Conservation (phyloP, 2,329 filamentous ascomycete genomes). For the Immersiporthe knoxdaviesiana region DNA sequence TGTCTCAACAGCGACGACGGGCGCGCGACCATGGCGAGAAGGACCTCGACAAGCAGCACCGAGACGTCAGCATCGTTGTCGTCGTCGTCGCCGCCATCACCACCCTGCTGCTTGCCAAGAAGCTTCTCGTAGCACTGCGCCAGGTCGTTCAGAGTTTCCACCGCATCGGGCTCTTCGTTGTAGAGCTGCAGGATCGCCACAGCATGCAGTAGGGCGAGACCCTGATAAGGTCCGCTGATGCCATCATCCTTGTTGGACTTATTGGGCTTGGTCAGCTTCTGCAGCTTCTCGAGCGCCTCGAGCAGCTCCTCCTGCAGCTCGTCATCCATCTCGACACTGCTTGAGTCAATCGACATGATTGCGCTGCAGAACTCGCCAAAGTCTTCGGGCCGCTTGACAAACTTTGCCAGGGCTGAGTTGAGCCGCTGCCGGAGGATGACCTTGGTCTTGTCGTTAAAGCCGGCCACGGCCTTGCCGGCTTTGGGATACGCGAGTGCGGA, state of each 20-base stretch:
- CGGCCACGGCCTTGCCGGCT: slow-evolving; percentile 45
- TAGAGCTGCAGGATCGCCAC: slow-evolving; percentile 87
- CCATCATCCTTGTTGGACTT: slow-evolving; percentile 39
- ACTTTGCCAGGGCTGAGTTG: slow-evolving; percentile 60
- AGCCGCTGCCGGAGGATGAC: slow-evolving; percentile 61
- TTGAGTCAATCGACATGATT: slow-evolving; percentile 55
- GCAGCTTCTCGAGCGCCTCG: slow-evolving; percentile 56
- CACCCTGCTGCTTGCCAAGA: slow-evolving; percentile 56
- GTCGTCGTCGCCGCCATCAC: no score
- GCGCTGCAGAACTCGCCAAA: slow-evolving; percentile 58
- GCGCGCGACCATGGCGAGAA: slow-evolving; percentile 87
- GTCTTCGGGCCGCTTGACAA: slow-evolving; percentile 58
- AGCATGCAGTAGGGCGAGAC: slow-evolving; percentile 79
- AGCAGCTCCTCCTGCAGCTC: slow-evolving; percentile 57
- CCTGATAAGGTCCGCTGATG: slow-evolving; percentile 54
- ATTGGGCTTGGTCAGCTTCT: slow-evolving; percentile 53
- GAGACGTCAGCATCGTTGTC: slow-evolving; percentile 61
- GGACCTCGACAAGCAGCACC: slow-evolving; percentile 79
- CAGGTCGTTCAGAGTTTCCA: slow-evolving; percentile 82
- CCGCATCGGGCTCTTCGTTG: slow-evolving; percentile 83
- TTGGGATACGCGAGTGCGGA: slow-evolving; percentile 59
- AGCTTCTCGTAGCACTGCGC: slow-evolving; percentile 73
- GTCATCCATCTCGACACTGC: slow-evolving; percentile 56
- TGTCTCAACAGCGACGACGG: slow-evolving; percentile 84
- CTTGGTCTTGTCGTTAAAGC: slow-evolving; percentile 56